Base-by-base conservation (phyloP, 805 yeast genomes). In the Pachysolen tannophilus region DNA sequence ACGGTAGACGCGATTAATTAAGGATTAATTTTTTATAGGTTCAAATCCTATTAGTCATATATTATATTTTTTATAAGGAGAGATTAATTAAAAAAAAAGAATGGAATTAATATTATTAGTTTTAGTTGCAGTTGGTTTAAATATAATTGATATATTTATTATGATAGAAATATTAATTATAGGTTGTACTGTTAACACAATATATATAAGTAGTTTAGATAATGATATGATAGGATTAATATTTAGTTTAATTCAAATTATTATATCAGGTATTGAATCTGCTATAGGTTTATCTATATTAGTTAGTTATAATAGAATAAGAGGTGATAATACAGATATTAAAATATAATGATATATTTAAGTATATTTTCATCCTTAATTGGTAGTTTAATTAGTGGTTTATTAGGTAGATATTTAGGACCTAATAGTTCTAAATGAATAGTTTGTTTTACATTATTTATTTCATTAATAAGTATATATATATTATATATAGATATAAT, bases 31-130 rank as follows among this genome's bases (percentile, higher is more conserved):
- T 16, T 6, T 28, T 39, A 34, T 30, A 37, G 34, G 41, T 37
- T 40, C 41, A 32, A 40, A 13, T 40, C 43, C 34, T 39, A 34
- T 36, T 40, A 28, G 28, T 38, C 41, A 35, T 40, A 37, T 27
- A 13, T 19, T 20, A 11, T 25, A 25, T 25, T 26, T 10, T 17
- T 13, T n/a, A n/a, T n/a, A n/a, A n/a, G n/a, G n/a, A n/a, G n/a
- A 27, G 21, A 26, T 20, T 20, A 25, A 25, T 25, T 25, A 15
- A 27, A 13, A 27, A 11, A 24, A 15, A 35, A 8, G 26, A 15
- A 30, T 35, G 34, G 34, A 30, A 24, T 35, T 35, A 35, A 20
- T 25, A 13, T 25, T 35, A 30, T 23, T 35, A 26, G 14, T 35
- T 13, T 30, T 35, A 35, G 37, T 30, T 10, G 21, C 28, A 11